A percentile compares a stretch with the other conserved stretches of the same genome.
Conservation (phyloP, 768 basidiomycete genomes). For the Rhodotorula diobovata region DNA sequence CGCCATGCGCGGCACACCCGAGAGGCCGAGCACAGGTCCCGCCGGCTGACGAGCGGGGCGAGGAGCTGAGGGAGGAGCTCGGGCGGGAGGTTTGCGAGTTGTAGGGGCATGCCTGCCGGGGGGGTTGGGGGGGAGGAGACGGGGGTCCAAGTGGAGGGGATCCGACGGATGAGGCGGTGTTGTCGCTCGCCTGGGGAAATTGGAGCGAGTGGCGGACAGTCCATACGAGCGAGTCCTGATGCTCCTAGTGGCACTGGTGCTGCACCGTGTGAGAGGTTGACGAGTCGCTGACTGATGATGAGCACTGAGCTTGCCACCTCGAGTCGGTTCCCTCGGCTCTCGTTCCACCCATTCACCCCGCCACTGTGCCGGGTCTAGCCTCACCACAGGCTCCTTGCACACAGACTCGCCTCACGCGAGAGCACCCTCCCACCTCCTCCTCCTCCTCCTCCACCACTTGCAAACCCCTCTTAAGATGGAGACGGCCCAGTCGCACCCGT, state of each 20-base stretch:
- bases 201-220: too few relatives aligned
- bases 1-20: constrained; percentile 21
- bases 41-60: constrained; percentile 14
- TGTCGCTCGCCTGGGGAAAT: not conserved
- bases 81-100: constrained; percentile 12
- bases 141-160: not conserved
- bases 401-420: too few relatives aligned
- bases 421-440: not conserved
- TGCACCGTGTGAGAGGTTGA: too few relatives aligned
- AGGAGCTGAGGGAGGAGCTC: constrained; percentile 34
- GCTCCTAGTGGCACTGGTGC: too few relatives aligned
- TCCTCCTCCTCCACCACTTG: not conserved
- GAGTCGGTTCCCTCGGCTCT: too few relatives aligned
- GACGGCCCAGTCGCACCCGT: constrained; percentile 49
- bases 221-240: too few relatives aligned
- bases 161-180: too few relatives aligned
- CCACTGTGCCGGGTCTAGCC: not conserved
- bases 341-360: too few relatives aligned
- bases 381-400: too few relatives aligned
- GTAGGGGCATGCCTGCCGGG: not conserved
- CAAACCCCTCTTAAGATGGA: constrained; percentile 3
- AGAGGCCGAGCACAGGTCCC: constrained; percentile 10
- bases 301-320: too few relatives aligned
- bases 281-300: too few relatives aligned
- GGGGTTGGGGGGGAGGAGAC: too few relatives aligned